Evolutionary conservation across 345 rosid genomes (phyloP).

Genomic region (Raphanus sativus): DNA sequence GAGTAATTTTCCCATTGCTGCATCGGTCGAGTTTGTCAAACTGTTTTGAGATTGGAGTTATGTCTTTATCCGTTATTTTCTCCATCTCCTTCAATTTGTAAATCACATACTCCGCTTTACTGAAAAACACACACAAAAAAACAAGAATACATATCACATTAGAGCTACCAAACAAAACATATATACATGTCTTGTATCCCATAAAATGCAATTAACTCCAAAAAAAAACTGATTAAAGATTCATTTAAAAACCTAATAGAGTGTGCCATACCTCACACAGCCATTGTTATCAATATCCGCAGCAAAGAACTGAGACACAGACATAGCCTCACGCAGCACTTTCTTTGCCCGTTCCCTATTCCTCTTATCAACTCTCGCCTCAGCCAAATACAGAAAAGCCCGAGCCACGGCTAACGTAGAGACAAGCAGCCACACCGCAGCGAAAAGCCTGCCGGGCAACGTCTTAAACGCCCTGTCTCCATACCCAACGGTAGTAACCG

Average conservation of each 20-base stretch:
- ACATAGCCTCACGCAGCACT: conserved; percentile 90
- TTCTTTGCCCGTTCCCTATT: conserved; percentile 78
- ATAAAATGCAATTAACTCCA: background rate
- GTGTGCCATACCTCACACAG: conserved; percentile 62
- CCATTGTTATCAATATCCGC: conserved; percentile 96
- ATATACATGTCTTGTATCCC: background rate
- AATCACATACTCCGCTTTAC: conserved; percentile 79
- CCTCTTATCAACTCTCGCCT: conserved; percentile 92
- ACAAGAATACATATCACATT: background rate
- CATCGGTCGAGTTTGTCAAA: conserved; percentile 76
- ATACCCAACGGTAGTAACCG: conserved; percentile 92
- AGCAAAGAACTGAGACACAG: conserved; percentile 88
- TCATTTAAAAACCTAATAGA: background rate
- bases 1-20: conserved; percentile 79
- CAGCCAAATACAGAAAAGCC: conserved; percentile 80
- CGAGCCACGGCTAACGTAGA: conserved; percentile 90
- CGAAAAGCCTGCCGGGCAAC: conserved; percentile 73
- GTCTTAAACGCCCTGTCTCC: conserved; percentile 83
- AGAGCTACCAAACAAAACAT: conserved; percentile 5
- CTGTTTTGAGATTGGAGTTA: conserved; percentile 58
- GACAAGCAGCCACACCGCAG: conserved; percentile 88
- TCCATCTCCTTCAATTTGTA: conserved; percentile 93
- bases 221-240: background rate
- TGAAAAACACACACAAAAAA: conserved; percentile 23
- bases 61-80: conserved; percentile 73